Evolutionary conservation across 108 stramenopile genomes (phyloP).

Genomic region (Cylindrotheca closterium): DNA sequence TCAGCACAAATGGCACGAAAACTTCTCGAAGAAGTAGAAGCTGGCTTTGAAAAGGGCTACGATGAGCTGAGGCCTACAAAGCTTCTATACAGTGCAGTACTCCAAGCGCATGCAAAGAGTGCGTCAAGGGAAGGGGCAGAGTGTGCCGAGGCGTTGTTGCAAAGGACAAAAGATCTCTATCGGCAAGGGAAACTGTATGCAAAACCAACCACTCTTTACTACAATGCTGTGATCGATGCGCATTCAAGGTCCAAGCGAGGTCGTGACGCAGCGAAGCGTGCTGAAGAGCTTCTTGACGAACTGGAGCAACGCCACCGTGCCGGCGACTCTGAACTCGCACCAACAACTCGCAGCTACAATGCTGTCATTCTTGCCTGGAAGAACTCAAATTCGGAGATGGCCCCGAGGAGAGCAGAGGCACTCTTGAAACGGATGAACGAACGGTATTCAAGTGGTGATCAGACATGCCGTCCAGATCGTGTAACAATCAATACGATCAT

Average conservation of each 20-base stretch:
- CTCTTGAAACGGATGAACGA: conserved; percentile 35
- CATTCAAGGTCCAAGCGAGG: conserved; percentile 46
- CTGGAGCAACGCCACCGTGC: conserved; percentile 38
- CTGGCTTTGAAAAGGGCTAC: conserved; percentile 16
- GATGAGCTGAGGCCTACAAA: conserved; percentile 16
- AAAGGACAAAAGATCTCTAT: conserved; percentile 32
- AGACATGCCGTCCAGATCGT: conserved; percentile 18
- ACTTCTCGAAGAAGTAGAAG: conserved; percentile 20
- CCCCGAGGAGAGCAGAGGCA: conserved; percentile 25
- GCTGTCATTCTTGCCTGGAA: conserved; percentile 45
- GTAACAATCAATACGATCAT: conserved; percentile 31
- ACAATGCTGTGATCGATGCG: conserved; percentile 46
- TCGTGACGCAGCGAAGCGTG: conserved; percentile 37
- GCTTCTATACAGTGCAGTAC: conserved; percentile 30
- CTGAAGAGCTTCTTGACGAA: conserved; percentile 46
- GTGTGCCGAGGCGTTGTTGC: conserved; percentile 20
- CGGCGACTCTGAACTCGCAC: conserved; percentile 35
- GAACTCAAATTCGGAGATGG: conserved; percentile 21
- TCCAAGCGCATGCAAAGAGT: conserved; percentile 39
- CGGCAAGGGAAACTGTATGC: conserved; percentile 27
- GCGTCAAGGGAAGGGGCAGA: conserved; percentile 19
- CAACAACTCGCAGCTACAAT: conserved; percentile 47
- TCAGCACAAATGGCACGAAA: conserved; percentile 17
- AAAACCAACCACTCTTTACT: conserved; percentile 48
- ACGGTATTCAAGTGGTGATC: conserved; percentile 13